Conservation (phyloP, 208 protist species). For the Wallacemonas sp. region DNA sequence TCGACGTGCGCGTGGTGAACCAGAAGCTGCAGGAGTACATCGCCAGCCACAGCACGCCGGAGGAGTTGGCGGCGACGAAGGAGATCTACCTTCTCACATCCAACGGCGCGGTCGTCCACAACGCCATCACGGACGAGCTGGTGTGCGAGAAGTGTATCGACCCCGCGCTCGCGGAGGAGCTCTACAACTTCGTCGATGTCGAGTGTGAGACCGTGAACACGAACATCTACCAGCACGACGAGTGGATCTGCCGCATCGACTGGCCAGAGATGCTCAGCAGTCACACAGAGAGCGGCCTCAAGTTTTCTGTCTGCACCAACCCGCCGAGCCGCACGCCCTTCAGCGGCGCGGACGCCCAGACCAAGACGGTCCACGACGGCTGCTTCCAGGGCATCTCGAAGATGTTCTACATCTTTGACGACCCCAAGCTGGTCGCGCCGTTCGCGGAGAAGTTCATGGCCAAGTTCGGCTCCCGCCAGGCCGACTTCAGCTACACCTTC, state of each 20-base stretch:
- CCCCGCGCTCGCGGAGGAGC: conserved; percentile 29
- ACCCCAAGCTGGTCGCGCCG: conserved; percentile 10
- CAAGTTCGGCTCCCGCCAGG: conserved; percentile 4
- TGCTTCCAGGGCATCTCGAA: conserved; percentile 45
- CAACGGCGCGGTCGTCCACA: conserved; percentile 59
- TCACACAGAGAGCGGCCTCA: conserved; percentile 42
- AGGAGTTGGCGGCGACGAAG: neutral
- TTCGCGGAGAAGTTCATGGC: conserved; percentile 25
- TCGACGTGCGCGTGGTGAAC: conserved; percentile 38
- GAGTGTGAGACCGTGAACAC: conserved; percentile 45
- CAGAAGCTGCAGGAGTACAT: conserved; percentile 43
- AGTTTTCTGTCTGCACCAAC: conserved; percentile 21
- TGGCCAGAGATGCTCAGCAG: conserved; percentile 38
- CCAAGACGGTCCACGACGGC: conserved; percentile 16
- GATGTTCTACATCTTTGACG: conserved; percentile 40
- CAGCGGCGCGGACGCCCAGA: neutral
- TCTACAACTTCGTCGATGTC: conserved; percentile 25
- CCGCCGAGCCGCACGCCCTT: neutral
- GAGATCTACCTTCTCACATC: conserved; percentile 50
- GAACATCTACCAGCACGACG: conserved; percentile 55
- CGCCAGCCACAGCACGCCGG: conserved; percentile 13
- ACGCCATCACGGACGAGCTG: conserved; percentile 35
- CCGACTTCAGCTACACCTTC: conserved; percentile 28
- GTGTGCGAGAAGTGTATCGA: conserved; percentile 29
- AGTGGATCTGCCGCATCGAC: conserved; percentile 57